A percentile compares a stretch with the other conserved stretches of the same genome.
phyloP scores from a whole-genome alignment of 2,329 filamentous ascomycete species.

The Colletotrichum spinosum region DNA sequence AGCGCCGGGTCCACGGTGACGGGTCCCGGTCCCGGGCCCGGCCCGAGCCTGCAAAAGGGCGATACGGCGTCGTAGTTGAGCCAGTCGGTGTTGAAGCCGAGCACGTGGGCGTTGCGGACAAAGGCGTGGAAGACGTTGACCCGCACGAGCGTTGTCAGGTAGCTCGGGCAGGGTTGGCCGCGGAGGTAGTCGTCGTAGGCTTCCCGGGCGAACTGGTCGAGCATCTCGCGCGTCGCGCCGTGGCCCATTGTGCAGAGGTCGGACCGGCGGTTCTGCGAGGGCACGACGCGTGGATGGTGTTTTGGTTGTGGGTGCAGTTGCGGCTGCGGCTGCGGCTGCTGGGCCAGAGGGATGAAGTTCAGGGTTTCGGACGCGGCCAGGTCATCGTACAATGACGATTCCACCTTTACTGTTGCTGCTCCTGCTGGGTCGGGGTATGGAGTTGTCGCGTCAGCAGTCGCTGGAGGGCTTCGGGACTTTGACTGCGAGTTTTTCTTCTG shows the following conservation, averaged over 20 bases:
- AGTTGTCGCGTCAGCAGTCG: background rate
- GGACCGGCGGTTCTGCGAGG: background rate
- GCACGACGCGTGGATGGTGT: background rate
- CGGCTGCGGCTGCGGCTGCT: background rate
- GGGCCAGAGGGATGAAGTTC: background rate
- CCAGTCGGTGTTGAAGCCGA: conserved; percentile 28
- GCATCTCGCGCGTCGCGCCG: background rate
- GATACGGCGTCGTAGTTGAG: conserved; percentile 39
- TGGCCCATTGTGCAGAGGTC: conserved; percentile 10
- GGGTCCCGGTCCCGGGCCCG: conserved; percentile 11
- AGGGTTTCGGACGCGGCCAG: background rate
- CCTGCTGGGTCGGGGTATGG: background rate
- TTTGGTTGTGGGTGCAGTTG: background rate
- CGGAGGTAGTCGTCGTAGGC: conserved; percentile 19
- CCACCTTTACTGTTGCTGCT: conserved; percentile 4
- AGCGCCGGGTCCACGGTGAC: conserved; percentile 1
- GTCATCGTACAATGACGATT: background rate
- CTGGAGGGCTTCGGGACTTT: background rate
- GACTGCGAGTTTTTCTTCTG: conserved; percentile 2
- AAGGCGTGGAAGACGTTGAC: conserved; percentile 38
- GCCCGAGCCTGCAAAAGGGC: conserved; percentile 33
- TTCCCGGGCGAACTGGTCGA: conserved; percentile 23
- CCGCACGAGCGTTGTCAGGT: conserved; percentile 33
- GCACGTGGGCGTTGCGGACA: conserved; percentile 26
- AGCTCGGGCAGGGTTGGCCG: conserved; percentile 4